Conservation (phyloP, 108 stramenopile genomes). For the Pseudonitzschia multiseries region DNA sequence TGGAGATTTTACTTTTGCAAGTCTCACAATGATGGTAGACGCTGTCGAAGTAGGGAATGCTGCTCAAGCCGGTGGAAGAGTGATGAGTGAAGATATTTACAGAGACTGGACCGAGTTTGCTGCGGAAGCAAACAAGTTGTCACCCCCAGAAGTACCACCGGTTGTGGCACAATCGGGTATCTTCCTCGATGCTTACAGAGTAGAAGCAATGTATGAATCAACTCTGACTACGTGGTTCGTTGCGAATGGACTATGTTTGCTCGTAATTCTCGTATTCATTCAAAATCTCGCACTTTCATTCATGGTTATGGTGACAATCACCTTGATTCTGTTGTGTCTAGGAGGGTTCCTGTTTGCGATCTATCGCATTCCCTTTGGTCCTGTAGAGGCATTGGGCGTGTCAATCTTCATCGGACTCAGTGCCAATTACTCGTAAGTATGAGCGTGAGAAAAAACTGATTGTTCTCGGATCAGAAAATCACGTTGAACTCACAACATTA, state of each 20-base stretch:
- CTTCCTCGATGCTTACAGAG: conserved; percentile 6
- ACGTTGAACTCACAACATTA: neutral
- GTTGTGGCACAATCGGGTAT: conserved; percentile 6
- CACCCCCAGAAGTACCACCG: conserved; percentile 5
- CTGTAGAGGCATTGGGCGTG: conserved; percentile 18
- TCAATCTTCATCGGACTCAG: conserved; percentile 23
- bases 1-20: conserved; percentile 8
- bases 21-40: conserved; percentile 12
- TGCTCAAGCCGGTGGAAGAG: neutral
- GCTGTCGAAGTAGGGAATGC: conserved; percentile 1
- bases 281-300: conserved; percentile 13
- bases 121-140: neutral
- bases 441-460: neutral
- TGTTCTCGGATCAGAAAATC: neutral
- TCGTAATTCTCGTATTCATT: conserved; percentile 17
- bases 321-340: conserved; percentile 5
- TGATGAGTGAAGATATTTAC: neutral
- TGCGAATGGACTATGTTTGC: conserved; percentile 19
- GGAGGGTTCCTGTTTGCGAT: conserved; percentile 14
- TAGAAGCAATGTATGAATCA: conserved; percentile 9
- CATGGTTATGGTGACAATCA: conserved; percentile 20
- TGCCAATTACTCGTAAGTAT: conserved; percentile 21
- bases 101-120: conserved; percentile 10
- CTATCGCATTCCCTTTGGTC: conserved; percentile 3
- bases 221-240: conserved; percentile 16